phyloP scores from a whole-genome alignment of 75 land plant genomes.

The Adiantum capillusveneris region DNA sequence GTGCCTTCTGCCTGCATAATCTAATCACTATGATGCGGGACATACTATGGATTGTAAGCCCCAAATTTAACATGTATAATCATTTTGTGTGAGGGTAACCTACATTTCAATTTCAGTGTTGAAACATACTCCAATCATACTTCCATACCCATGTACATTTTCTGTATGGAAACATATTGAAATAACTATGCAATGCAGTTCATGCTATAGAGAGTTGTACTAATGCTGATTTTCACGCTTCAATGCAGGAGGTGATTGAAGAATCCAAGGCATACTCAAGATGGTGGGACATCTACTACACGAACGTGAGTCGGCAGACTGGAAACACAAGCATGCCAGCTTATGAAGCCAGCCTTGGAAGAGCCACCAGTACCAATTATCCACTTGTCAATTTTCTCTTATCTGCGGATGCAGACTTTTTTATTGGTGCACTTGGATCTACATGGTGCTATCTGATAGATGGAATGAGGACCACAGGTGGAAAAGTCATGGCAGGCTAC shows the following conservation, averaged over 20 bases:
- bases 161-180: no score
- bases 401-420: conserved; percentile 73
- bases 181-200: background rate
- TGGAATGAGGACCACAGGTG: conserved; percentile 76
- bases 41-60: no score
- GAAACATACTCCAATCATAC: no score
- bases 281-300: conserved; percentile 72
- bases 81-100: no score
- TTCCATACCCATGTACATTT: no score
- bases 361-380: conserved; percentile 63
- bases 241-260: conserved; percentile 65
- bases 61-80: no score
- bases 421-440: conserved; percentile 71
- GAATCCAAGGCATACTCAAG: conserved; percentile 32
- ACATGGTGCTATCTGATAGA: conserved; percentile 82
- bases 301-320: conserved; percentile 55
- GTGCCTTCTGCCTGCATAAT: no score
- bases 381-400: conserved; percentile 77
- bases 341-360: conserved; percentile 73
- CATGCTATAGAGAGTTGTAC: background rate
- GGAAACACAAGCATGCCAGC: conserved; percentile 62
- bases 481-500: conserved; percentile 84
- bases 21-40: no score
- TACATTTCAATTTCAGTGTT: no score
- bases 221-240: background rate